A percentile compares a stretch with the other conserved stretches of the same genome.
These are phyloP conservation scores for Arctium minus DNA, from an alignment of 129 eudicot genomes.

Conservation along the genomic window DNA sequence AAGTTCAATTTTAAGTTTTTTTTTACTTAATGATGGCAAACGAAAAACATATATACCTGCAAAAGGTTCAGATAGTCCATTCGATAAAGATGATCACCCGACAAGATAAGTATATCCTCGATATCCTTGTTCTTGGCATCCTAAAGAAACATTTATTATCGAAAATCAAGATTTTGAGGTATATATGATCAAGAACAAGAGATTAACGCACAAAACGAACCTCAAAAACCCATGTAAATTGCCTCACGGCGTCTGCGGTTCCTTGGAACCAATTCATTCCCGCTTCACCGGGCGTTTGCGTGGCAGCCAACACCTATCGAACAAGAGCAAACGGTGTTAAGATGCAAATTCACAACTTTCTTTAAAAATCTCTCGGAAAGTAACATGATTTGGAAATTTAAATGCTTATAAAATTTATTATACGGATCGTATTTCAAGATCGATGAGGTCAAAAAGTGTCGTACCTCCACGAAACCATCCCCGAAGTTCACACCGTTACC, in stretches of 20 bases:
- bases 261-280: conserved; percentile 99
- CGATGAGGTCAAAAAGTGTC: neutral
- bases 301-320: conserved; percentile 87
- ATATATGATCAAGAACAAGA: neutral
- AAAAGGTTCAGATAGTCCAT: conserved; percentile 93
- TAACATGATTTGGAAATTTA: neutral
- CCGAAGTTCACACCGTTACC: conserved; percentile 92
- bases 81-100: conserved; percentile 94
- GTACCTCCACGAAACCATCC: conserved; percentile 96
- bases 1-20: neutral
- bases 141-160: conserved; percentile 28
- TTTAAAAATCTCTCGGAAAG: neutral
- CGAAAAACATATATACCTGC: conserved; percentile 50
- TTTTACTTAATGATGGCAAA: neutral
- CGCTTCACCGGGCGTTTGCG: conserved; percentile 83
- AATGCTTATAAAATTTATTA: neutral
- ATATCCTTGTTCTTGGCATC: conserved; percentile 92
- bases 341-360: neutral
- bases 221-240: conserved; percentile 96
- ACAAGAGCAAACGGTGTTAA: neutral
- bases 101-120: conserved; percentile 78
- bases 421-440: neutral
- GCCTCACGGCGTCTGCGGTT: conserved; percentile 97
- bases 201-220: conserved; percentile 24
- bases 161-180: neutral